Percentiles rank a stretch among this genome's conserved stretches.
phyloP scores from a whole-genome alignment of 2,329 filamentous ascomycete genomes.

The Fonsecaea pugnacius region DNA sequence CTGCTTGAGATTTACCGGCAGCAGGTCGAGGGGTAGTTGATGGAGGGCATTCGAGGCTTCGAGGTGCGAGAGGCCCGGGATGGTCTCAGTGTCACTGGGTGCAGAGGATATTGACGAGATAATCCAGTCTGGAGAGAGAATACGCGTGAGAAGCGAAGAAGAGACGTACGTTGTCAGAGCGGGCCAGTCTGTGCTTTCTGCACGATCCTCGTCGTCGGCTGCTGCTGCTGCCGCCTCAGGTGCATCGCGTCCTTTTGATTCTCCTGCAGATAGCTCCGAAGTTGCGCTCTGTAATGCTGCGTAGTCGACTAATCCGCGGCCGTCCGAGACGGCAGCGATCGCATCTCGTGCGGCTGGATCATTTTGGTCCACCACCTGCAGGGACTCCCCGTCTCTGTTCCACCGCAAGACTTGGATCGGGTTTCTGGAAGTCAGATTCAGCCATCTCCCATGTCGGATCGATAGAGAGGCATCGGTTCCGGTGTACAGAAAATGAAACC shows the following conservation, averaged over 20 bases:
- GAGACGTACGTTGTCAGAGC: slow-evolving; percentile 58
- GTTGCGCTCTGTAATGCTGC: slow-evolving; percentile 33
- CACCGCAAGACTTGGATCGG: slow-evolving; percentile 59
- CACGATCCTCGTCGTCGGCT: slow-evolving; percentile 38
- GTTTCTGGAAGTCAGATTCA: slow-evolving; percentile 27
- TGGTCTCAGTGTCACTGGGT: slow-evolving; percentile 60
- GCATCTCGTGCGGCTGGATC: slow-evolving; percentile 51
- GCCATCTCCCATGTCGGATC: slow-evolving; percentile 65
- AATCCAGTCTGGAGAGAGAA: slow-evolving; percentile 49
- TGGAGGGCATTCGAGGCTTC: slow-evolving; percentile 31
- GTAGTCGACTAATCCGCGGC: slow-evolving; percentile 34
- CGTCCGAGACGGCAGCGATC: slow-evolving; percentile 52
- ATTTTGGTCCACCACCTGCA: slow-evolving; percentile 42
- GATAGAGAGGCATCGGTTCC: slow-evolving; percentile 63
- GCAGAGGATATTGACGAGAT: slow-evolving; percentile 64
- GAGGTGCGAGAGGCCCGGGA: slow-evolving; percentile 57
- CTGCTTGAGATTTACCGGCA: slow-evolving; percentile 64
- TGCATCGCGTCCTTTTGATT: background rate
- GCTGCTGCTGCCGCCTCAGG: slow-evolving; percentile 15
- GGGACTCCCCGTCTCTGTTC: slow-evolving; percentile 47
- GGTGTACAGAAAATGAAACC: slow-evolving; percentile 66
- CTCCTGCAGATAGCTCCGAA: slow-evolving; percentile 24
- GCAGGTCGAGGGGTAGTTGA: slow-evolving; percentile 52
- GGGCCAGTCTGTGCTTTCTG: slow-evolving; percentile 49
- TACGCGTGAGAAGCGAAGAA: slow-evolving; percentile 37